Conservation (phyloP, 345 rosid genomes). For the Salix exigua region DNA sequence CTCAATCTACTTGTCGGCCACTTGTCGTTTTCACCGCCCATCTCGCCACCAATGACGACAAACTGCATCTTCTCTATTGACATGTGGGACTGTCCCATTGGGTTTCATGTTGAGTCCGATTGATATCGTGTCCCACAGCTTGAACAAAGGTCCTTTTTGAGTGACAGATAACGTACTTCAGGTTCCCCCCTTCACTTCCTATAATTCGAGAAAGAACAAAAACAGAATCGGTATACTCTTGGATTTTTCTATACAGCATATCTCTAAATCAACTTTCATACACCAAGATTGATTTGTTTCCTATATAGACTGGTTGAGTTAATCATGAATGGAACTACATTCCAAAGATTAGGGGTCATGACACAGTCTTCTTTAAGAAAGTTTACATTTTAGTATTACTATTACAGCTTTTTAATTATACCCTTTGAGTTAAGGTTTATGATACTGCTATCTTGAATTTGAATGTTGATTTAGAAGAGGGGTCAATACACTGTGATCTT, state of each 20-base stretch:
- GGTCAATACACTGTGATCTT: no score
- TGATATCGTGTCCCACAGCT: neutral
- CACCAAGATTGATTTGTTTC: no score
- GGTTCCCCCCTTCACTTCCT: neutral
- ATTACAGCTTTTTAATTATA: neutral
- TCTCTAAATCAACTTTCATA: neutral
- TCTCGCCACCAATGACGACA: neutral
- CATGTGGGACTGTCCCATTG: slow-evolving; percentile 1
- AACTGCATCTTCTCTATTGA: neutral
- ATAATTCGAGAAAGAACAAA: neutral
- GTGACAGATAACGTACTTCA: neutral
- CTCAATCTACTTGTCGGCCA: slow-evolving; percentile 13
- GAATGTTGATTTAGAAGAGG: no score
- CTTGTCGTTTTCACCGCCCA: neutral
- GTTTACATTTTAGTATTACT: neutral
- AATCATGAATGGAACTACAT: neutral
- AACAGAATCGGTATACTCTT: neutral
- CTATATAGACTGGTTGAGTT: neutral
- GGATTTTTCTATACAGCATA: neutral
- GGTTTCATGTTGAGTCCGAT: neutral
- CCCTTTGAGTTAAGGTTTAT: neutral
- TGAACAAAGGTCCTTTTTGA: neutral
- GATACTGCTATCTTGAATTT: no score
- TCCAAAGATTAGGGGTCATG: neutral
- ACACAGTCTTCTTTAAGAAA: neutral